These are phyloP conservation scores for Hordeum pubiflorum DNA, from an alignment of 202 grass and related monocot species.

Conservation along the genomic window DNA sequence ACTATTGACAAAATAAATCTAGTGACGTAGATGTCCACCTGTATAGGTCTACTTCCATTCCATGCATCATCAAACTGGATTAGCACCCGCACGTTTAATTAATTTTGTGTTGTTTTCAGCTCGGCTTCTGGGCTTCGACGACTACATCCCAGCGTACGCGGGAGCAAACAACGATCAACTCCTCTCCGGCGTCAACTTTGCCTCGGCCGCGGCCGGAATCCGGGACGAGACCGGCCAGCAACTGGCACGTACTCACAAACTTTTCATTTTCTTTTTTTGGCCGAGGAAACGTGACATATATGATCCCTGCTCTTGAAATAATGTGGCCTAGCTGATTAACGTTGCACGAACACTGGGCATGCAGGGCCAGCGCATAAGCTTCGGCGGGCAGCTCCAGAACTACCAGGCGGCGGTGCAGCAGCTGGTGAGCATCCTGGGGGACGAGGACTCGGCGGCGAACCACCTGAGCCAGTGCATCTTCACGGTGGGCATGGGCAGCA, in stretches of 20 bases:
- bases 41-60: too few relatives aligned
- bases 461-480: conserved; percentile 88
- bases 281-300: background rate
- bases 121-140: conserved; percentile 62
- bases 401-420: conserved; percentile 66
- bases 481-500: conserved; percentile 77
- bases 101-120: conserved; percentile 31
- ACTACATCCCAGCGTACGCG: conserved; percentile 67
- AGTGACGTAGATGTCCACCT: too few relatives aligned
- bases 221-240: conserved; percentile 83
- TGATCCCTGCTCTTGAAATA: background rate
- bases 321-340: background rate
- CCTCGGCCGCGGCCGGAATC: conserved; percentile 85
- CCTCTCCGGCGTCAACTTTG: conserved; percentile 80
- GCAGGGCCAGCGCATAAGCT: conserved; percentile 57
- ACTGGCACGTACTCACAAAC: conserved; percentile 32
- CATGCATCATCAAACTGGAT: background rate
- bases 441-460: conserved; percentile 53
- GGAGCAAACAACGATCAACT: conserved; percentile 43
- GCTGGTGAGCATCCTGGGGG: conserved; percentile 58
- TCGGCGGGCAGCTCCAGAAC: conserved; percentile 61
- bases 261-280: fast-evolving
- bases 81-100: background rate
- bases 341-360: background rate
- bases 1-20: background rate